Conservation (phyloP, 2,329 filamentous ascomycete genomes). For the Penicillium sp. region DNA sequence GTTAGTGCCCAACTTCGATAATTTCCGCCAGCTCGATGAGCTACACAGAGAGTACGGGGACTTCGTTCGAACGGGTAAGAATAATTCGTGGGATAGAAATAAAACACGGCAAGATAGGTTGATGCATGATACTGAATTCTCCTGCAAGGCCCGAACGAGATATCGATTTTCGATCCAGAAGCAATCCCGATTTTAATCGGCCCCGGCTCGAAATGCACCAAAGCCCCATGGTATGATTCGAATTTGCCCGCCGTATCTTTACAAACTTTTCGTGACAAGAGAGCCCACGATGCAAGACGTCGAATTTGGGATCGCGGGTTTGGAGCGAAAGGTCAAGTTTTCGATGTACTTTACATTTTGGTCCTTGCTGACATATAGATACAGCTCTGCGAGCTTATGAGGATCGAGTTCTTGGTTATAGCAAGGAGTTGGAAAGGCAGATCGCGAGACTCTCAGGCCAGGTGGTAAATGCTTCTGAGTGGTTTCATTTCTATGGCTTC, state of each 20-base stretch:
- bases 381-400: too few species aligned
- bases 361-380: too few species aligned
- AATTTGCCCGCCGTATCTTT: conserved; percentile 26
- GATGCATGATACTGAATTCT: neutral
- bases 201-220: conserved; percentile 6
- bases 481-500: neutral
- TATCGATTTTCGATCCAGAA: neutral
- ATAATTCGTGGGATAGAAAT: neutral
- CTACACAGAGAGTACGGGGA: conserved; percentile 33
- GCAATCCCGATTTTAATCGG: neutral
- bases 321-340: conserved; percentile 29
- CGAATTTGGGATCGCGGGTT: conserved; percentile 40
- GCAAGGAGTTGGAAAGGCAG: neutral
- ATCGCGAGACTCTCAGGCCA: neutral
- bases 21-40: conserved; percentile 15
- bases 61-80: conserved; percentile 32
- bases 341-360: conserved; percentile 1
- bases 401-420: too few species aligned
- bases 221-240: conserved; percentile 32
- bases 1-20: conserved; percentile 20
- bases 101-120: too few species aligned
- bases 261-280: conserved; percentile 25
- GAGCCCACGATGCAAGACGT: conserved; percentile 15
- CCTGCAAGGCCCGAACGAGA: conserved; percentile 2
- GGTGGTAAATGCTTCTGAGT: neutral